Evolutionary conservation across 2,329 filamentous ascomycete genomes (phyloP).

Genomic region (Metarhizium album): DNA sequence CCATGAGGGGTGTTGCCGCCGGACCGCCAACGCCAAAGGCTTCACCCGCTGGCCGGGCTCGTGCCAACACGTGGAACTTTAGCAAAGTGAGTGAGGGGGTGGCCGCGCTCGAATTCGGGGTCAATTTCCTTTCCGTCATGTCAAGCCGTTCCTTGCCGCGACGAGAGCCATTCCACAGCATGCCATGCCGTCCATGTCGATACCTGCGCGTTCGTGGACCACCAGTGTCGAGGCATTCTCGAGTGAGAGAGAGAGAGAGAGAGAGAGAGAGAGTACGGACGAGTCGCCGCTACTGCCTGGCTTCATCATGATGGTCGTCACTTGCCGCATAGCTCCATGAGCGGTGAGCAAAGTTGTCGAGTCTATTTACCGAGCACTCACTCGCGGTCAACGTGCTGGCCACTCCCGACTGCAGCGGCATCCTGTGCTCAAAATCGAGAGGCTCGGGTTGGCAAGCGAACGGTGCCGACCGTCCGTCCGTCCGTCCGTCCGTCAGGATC

Average conservation of each 20-base stretch:
- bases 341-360: background rate
- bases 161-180: background rate
- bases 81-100: conserved; percentile 25
- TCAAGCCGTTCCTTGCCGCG: background rate
- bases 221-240: background rate
- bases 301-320: too few species aligned
- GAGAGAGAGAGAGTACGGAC: too few species aligned
- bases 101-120: background rate
- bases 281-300: too few species aligned
- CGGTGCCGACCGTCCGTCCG: background rate
- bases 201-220: background rate
- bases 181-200: background rate
- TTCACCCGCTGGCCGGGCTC: conserved; percentile 17
- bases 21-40: conserved; percentile 20
- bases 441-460: background rate
- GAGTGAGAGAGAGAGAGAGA: too few species aligned
- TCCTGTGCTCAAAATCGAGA: background rate
- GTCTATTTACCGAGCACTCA: background rate
- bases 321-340: background rate
- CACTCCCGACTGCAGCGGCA: too few species aligned
- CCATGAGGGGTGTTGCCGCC: conserved; percentile 21
- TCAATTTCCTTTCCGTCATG: background rate
- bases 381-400: too few species aligned
- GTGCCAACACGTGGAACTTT: conserved; percentile 30
- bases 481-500: too few species aligned